Evolutionary conservation across 208 protist genomes (phyloP).

Genomic region (Wallacemonas sp.): DNA sequence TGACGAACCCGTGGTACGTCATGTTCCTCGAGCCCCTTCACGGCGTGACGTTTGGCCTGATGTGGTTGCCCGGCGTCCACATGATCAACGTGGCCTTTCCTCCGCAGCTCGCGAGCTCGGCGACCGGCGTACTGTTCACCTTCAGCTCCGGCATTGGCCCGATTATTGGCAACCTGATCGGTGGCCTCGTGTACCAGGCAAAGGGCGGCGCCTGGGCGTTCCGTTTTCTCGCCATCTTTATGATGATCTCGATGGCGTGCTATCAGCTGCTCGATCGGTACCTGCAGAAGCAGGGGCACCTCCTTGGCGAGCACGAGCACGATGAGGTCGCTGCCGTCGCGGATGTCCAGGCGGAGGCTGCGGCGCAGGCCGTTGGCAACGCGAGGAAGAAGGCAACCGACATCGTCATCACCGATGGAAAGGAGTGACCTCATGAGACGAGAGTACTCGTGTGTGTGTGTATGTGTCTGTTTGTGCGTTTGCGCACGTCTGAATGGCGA

Average conservation of each 20-base stretch:
- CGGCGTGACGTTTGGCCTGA: constrained; percentile 69
- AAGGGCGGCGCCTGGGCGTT: constrained; percentile 58
- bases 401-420: background rate
- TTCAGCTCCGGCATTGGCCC: constrained; percentile 56
- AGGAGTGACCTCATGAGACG: background rate
- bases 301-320: constrained; percentile 17
- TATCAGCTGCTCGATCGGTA: constrained; percentile 39
- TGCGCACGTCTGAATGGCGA: no score
- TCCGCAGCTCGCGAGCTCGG: constrained; percentile 42
- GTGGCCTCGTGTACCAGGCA: constrained; percentile 51
- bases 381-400: background rate
- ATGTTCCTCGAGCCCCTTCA: constrained; percentile 74
- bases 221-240: constrained; percentile 27
- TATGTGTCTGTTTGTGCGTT: no score
- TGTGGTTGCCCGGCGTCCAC: constrained; percentile 60
- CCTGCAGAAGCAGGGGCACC: constrained; percentile 29
- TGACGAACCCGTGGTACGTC: constrained; percentile 61
- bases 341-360: constrained; percentile 14
- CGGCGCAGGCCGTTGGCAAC: background rate
- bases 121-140: constrained; percentile 59
- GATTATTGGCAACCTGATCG: constrained; percentile 54
- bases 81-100: constrained; percentile 48
- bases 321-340: background rate
- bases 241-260: constrained; percentile 29
- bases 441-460: background rate